Conservation (phyloP, 2,329 filamentous ascomycete species). For the Paecilomyces dactylethromorphus region DNA sequence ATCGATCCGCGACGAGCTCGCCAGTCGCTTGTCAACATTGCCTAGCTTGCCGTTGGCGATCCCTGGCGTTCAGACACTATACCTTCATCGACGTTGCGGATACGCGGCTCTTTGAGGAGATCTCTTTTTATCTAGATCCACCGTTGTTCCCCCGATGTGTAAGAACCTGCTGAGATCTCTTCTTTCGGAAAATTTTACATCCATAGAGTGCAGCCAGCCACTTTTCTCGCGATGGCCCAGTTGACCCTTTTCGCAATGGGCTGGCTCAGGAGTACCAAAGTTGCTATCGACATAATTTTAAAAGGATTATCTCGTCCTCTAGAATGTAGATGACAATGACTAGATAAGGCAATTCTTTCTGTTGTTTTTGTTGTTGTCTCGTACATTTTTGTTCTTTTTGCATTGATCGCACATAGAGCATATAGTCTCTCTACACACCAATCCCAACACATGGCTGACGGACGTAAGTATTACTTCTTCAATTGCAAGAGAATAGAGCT, state of each 20-base stretch:
- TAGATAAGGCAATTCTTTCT: not conserved
- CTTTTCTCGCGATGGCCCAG: conserved; percentile 19
- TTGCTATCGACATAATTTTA: not conserved
- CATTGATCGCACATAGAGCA: not conserved
- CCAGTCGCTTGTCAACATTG: not conserved
- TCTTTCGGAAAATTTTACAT: conserved; percentile 13
- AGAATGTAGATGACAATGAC: not conserved
- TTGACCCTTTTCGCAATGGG: conserved; percentile 6
- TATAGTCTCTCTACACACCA: not conserved
- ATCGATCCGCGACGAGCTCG: not conserved
- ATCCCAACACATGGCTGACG: conserved; percentile 45
- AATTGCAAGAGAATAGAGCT: conserved; percentile 1
- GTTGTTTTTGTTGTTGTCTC: not conserved
- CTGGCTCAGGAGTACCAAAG: conserved; percentile 2
- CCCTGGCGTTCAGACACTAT: conserved; percentile 1
- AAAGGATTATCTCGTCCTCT: not conserved
- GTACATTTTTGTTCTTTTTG: conserved; percentile 6
- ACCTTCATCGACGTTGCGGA: not conserved
- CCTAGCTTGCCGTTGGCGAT: not conserved
- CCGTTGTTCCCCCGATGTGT: conserved; percentile 7
- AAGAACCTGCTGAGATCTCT: conserved; percentile 21
- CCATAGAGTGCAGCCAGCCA: conserved; percentile 25
- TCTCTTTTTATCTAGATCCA: conserved; percentile 17
- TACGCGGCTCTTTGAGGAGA: conserved; percentile 11
- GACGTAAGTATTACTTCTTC: conserved; percentile 39